Evolutionary conservation across 2,329 filamentous ascomycete genomes (phyloP).

Genomic region (Ascochyta clinopodiicola): DNA sequence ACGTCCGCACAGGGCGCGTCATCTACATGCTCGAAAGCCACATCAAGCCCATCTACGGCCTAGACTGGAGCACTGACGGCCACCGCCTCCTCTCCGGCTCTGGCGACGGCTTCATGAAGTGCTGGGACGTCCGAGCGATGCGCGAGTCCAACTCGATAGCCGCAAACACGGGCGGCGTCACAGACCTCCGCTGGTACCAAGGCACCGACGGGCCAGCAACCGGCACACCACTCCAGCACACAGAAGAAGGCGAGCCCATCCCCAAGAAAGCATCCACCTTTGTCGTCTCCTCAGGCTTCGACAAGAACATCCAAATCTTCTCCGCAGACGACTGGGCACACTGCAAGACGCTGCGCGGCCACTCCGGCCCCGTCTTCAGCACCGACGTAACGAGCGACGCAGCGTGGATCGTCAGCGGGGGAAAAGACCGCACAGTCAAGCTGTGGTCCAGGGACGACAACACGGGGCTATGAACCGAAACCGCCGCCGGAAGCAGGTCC

Average conservation of each 20-base stretch:
- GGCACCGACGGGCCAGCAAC: slow-evolving; percentile 77
- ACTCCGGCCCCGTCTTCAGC: slow-evolving; percentile 90
- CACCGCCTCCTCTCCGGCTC: slow-evolving; percentile 92
- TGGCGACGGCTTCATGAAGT: slow-evolving; percentile 94
- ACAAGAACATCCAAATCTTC: slow-evolving; percentile 94
- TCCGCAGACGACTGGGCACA: slow-evolving; percentile 95
- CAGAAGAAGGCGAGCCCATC: slow-evolving; percentile 66
- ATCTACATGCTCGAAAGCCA: slow-evolving; percentile 95
- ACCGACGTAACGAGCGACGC: slow-evolving; percentile 86
- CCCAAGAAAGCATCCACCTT: slow-evolving; percentile 92
- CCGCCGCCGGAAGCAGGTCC: background rate
- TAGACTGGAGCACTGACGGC: slow-evolving; percentile 92
- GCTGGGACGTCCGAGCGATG: slow-evolving; percentile 95
- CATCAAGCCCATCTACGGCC: slow-evolving; percentile 89
- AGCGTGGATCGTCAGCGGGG: slow-evolving; percentile 92
- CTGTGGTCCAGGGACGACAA: slow-evolving; percentile 82
- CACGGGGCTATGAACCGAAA: slow-evolving; percentile 39
- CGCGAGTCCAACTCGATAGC: slow-evolving; percentile 83
- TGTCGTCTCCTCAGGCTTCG: slow-evolving; percentile 88
- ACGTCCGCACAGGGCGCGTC: slow-evolving; percentile 87
- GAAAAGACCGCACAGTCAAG: slow-evolving; percentile 94
- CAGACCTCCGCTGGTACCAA: slow-evolving; percentile 93
- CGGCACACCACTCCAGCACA: slow-evolving; percentile 64
- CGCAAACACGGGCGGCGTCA: slow-evolving; percentile 89
- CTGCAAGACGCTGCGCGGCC: slow-evolving; percentile 84